Evolutionary conservation across 2,329 filamentous ascomycete genomes (phyloP), one percentile per base, ranked within the genome.

Genomic region (Cryphonectria parasitica): DNA sequence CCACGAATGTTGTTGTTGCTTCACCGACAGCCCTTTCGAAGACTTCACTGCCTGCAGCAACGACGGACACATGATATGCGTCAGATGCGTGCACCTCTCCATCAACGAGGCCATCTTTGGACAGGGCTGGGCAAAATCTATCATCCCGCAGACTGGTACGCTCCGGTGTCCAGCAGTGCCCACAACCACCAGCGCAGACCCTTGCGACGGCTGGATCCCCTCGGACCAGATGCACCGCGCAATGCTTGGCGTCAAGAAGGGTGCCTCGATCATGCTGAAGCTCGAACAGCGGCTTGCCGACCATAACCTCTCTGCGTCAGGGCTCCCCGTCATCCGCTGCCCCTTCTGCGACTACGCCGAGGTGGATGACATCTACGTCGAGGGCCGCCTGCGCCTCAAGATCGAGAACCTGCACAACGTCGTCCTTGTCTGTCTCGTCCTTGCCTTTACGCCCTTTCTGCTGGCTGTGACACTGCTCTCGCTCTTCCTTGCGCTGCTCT

Each of bases 341-440:
- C 94, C 95, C 0, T 98, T 97, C 78, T 99, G 95, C 84, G 87
- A 86, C 74, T 99, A 98, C 77, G 94, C 94, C 43, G 96, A 98
- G 83, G 86, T 94, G 36, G 94, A 98, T 79, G 91, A 93, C 69
- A 83, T 92, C 25, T 93, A 92, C 77, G 83, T 91, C 66, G 85
- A 88, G 69, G 80, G 87, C 34, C 82, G 82, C 34, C 88, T 91
- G 78, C 87, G 83, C 61, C 79, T 92, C 69, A 87, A 87, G 71
- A 80, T 84, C 54, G 83, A 86, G 74, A 85, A 81, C 74, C 73
- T 87, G 60, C 82, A 81, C 74, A 84, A 83, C 72, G 75, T 86
- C 64, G 73, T 83, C 36, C 83, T 91, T 41, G 80, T 91, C 8
- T 69, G 86, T 64, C 25, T 87, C 62, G 85, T 86, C 72, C 80